Evolutionary conservation across 441 rosid genomes (phyloP), one percentile per base, ranked within the genome.

Genomic region (Melastoma candidum): DNA sequence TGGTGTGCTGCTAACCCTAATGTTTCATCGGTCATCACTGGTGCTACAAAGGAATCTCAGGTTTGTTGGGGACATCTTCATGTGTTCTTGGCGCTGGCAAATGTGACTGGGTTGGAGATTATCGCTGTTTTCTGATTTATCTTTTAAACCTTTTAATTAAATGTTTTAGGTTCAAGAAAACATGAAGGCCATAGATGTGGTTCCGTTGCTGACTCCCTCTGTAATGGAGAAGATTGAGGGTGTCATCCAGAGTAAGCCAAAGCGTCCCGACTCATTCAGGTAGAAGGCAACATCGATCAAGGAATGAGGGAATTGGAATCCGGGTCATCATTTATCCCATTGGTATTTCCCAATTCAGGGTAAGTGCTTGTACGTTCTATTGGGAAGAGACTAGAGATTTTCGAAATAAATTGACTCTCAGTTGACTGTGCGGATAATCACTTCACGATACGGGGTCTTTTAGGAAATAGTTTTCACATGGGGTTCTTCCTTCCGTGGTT

Each of bases 1-100:
- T 92, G 98, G 98, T 92, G 98, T 71, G 98, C 98, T 59, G 72
- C 87, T 48, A 92, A 92, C 69, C 96, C 96, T 51, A 87, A 88
- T 56, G 96, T 92, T 11, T 87, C 98, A 39, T 87, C 98, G 2
- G 98, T 92, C 41, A 83, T 92, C 51, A 92, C 98, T 3, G 95
- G 96, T 71, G 97, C 98, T 56, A 92, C 98, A 22, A 92, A 83
- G 73, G 95, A 92, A 64, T 80, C 90, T 53, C 98, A 92, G 96
- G 96, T 92, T 39, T 54, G 83, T 66, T 53, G 50, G 2, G 9
- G 48, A 53, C 41, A 32, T 32, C 6, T 32, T 32, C 46, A 52
- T 9, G 41, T 32, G 41, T 32, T 32, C 41, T 32, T 4, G 41
- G 41, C 41, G 5, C 41, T 8, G 8, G 41, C 41, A 32, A 32